phyloP scores from a whole-genome alignment of 495 filamentous ascomycete genomes.

The Penicillium manginii region DNA sequence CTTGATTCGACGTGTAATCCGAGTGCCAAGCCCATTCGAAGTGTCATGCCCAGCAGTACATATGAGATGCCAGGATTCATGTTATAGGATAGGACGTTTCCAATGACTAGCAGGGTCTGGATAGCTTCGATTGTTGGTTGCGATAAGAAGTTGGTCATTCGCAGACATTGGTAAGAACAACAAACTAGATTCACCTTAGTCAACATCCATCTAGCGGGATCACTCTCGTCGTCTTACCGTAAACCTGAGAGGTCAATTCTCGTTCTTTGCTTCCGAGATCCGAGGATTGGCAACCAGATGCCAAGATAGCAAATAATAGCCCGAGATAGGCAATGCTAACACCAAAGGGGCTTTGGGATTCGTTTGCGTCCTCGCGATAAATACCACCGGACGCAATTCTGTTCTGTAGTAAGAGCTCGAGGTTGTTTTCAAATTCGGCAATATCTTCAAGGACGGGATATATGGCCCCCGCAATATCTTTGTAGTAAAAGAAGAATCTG shows the following conservation, averaged over 20 bases:
- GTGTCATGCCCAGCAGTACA: constrained; percentile 59
- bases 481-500: constrained; percentile 75
- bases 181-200: constrained; percentile 44
- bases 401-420: constrained; percentile 70
- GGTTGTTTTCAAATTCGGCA: constrained; percentile 66
- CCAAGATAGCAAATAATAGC: constrained; percentile 77
- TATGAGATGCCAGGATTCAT: constrained; percentile 69
- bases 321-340: constrained; percentile 67
- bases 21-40: constrained; percentile 60
- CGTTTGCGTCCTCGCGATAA: constrained; percentile 39
- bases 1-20: constrained; percentile 59
- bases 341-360: constrained; percentile 54
- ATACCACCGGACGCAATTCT: constrained; percentile 54
- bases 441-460: constrained; percentile 81
- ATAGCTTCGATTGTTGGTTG: constrained; percentile 62
- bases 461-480: constrained; percentile 80
- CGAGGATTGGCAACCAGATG: constrained; percentile 81
- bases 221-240: constrained; percentile 40
- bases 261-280: constrained; percentile 63
- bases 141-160: constrained; percentile 64
- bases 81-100: constrained; percentile 64
- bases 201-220: neutral
- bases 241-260: constrained; percentile 62
- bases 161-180: constrained; percentile 65
- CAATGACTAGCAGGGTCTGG: constrained; percentile 60